phyloP scores from a whole-genome alignment of 2,329 filamentous ascomycete species.

The Verticillium alfalfae region DNA sequence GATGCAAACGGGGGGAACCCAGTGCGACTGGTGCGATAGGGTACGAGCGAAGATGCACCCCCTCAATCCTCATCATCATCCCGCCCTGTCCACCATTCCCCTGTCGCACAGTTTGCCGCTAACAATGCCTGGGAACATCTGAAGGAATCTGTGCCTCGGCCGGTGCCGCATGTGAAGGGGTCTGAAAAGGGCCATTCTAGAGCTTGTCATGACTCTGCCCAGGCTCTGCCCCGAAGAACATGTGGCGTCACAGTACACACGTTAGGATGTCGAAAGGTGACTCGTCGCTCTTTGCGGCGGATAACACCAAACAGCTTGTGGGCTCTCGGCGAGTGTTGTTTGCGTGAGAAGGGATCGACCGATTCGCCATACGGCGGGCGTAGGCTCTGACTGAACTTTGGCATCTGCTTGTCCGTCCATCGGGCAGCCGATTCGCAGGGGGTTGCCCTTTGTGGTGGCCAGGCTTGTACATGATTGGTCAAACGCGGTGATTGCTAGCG shows the following conservation, averaged over 20 bases:
- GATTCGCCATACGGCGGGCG: not conserved
- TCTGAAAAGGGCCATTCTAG: not conserved
- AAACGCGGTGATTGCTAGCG: not conserved
- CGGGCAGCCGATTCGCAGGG: not conserved
- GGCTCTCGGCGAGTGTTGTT: not conserved
- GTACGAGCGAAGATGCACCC: not conserved
- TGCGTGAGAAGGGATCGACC: not conserved
- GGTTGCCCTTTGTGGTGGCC: not conserved
- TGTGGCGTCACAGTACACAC: not conserved
- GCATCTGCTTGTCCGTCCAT: not conserved
- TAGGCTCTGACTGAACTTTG: not conserved
- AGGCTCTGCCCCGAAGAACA: not conserved
- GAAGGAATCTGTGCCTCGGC: not conserved
- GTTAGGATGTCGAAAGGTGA: not conserved
- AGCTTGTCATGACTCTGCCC: not conserved
- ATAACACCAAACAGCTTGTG: not conserved
- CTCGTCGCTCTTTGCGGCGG: not conserved
- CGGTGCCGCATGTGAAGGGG: not conserved
- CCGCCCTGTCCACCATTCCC: not conserved
- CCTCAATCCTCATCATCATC: not conserved
- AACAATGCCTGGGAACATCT: not conserved
- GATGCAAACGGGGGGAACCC: not conserved
- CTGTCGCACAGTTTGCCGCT: not conserved
- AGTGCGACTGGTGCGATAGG: not conserved
- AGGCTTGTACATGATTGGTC: not conserved